These are phyloP conservation scores for Pseudogymnoascus sp. DNA, from an alignment of 2,329 filamentous ascomycete genomes.

Conservation along the genomic window DNA sequence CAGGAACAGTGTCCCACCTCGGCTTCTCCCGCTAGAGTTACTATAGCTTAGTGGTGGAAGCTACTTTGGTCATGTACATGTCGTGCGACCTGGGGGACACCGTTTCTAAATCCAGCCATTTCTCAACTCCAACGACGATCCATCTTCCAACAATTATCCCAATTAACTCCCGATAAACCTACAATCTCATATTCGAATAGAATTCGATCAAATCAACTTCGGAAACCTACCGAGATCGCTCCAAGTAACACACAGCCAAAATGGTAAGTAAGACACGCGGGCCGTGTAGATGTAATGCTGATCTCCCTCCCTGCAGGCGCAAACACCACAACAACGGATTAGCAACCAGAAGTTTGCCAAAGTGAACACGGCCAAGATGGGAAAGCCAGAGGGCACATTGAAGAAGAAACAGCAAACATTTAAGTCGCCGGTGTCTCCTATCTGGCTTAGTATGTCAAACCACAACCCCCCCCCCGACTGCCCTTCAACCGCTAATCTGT, in stretches of 20 bases:
- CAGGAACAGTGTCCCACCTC: neutral
- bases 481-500: slow-evolving; percentile 10
- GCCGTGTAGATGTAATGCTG: neutral
- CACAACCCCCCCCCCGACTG: neutral
- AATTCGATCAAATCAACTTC: neutral
- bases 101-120: slow-evolving; percentile 6
- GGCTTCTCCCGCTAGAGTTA: slow-evolving; percentile 3
- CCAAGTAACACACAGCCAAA: slow-evolving; percentile 13
- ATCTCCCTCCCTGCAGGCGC: slow-evolving; percentile 47
- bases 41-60: slow-evolving; percentile 2
- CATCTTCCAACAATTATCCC: neutral
- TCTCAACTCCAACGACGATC: slow-evolving; percentile 6
- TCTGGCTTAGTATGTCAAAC: slow-evolving; percentile 53
- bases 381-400: slow-evolving; percentile 61
- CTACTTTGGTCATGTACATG: neutral
- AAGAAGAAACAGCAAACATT: slow-evolving; percentile 53
- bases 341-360: slow-evolving; percentile 74
- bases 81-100: slow-evolving; percentile 9
- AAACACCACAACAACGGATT: slow-evolving; percentile 78
- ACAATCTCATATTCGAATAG: neutral
- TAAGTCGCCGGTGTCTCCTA: slow-evolving; percentile 52
- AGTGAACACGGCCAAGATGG: slow-evolving; percentile 65
- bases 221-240: neutral
- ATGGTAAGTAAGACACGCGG: slow-evolving; percentile 17
- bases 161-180: neutral